Base-by-base conservation (phyloP, 2,329 filamentous ascomycete species). In the Trichoderma koningiopsis region DNA sequence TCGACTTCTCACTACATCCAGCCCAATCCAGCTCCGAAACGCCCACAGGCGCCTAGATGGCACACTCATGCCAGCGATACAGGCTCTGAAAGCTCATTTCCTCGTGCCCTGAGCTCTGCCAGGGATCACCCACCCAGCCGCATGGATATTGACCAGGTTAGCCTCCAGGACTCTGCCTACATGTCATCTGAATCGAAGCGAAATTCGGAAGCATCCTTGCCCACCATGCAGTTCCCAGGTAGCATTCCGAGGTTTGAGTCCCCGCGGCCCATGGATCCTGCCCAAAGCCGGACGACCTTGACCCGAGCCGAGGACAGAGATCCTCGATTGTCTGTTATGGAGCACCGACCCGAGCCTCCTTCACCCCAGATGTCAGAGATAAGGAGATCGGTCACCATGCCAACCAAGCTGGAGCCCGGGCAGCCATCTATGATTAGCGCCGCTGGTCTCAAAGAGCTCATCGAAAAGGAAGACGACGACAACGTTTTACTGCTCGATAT, bases 401-500 rank as follows among this genome's bases (percentile, higher is more conserved):
- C 88, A 0, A 73, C 80, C 5, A 79, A 81, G 6, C 71, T 85
- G 3, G 86, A 88, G 29, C 75, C 79, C 19, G 81, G 81, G 67
- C 81, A 79, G 0, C 83, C 86, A 0, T 77, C 78, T 0, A 81
- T 91, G 80, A 84, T 92, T 33, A 78, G 85, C 0, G 81, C 84
- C 2, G 78, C 82, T 2, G 81, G 87, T 35, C 82, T 92, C 16
- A 86, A 84, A 71, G 83, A 86, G 10, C 79, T 92, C 52, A 76
- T 93, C 14, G 80, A 85, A 60, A 76, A 75, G 3, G 73, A 79
- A 3, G 73, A 76, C 3, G 75, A 80, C 10, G 75, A 79, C 8
- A 81, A 83, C 0, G 73, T 92, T 0, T 82, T 99, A 37, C 77
- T 98, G 1, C 82, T 99, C 5, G 96, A 99, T 77, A 87, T 98